A percentile compares a stretch with the other conserved stretches of the same genome.
Evolutionary conservation across 1,284 basidiomycete genomes (phyloP).

Genomic region (Apiotrichum porosum): DNA sequence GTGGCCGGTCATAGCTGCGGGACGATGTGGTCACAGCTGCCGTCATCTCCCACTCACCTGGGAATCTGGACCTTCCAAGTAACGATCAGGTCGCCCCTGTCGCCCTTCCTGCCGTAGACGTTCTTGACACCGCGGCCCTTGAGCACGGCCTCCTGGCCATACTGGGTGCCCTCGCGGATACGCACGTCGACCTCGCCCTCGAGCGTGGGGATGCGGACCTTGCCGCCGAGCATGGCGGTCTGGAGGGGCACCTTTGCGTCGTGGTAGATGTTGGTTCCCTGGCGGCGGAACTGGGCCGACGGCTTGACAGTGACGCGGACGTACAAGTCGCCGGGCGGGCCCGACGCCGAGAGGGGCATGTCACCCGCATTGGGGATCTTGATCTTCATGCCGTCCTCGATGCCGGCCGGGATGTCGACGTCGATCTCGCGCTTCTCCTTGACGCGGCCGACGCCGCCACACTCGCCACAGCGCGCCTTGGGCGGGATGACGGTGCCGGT

Average conservation of each 20-base stretch:
- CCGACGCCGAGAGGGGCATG: conserved; percentile 72
- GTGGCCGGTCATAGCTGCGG: no score
- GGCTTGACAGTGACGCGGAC: conserved; percentile 80
- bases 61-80: conserved; percentile 85
- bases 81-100: conserved; percentile 79
- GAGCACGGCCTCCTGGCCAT: conserved; percentile 93
- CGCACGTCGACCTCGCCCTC: conserved; percentile 95
- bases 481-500: conserved; percentile 74
- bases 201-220: conserved; percentile 86
- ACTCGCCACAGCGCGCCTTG: conserved; percentile 71
- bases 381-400: conserved; percentile 95
- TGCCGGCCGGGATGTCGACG: conserved; percentile 83
- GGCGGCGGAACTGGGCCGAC: conserved; percentile 81
- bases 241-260: conserved; percentile 89
- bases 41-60: conserved; percentile 57
- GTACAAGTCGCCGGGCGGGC: conserved; percentile 75
- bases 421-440: conserved; percentile 71
- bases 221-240: conserved; percentile 83
- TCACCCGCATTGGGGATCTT: conserved; percentile 81
- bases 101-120: conserved; percentile 58
- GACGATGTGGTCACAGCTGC: no score
- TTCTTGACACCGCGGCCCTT: conserved; percentile 79
- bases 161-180: conserved; percentile 88
- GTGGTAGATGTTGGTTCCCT: conserved; percentile 88
- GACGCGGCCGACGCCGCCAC: conserved; percentile 83